Conservation (phyloP, 495 filamentous ascomycete genomes). For the Neurospora sp. region DNA sequence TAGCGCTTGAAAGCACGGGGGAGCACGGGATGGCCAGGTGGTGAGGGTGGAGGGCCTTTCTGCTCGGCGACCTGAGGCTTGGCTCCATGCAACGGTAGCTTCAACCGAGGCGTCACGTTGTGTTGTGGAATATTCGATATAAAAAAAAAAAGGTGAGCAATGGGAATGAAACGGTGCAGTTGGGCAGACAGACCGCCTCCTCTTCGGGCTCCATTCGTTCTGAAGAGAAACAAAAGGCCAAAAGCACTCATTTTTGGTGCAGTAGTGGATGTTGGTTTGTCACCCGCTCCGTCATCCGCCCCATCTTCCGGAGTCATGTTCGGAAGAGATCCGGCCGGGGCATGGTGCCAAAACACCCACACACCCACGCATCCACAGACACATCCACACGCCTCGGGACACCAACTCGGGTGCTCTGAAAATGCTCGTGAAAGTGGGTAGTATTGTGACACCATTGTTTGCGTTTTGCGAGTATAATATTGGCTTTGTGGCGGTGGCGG, state of each 20-base stretch:
- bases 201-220: not conserved
- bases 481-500: not conserved
- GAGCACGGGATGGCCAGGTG: not conserved
- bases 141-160: not conserved
- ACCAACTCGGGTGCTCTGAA: not conserved
- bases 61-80: not conserved
- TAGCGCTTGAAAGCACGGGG: not conserved
- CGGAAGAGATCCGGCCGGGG: not conserved
- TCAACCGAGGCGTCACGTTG: not conserved
- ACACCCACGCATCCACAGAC: not conserved
- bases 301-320: not conserved
- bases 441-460: not conserved
- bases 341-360: not conserved
- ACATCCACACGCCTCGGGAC: not conserved
- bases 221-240: not conserved
- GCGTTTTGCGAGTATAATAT: not conserved
- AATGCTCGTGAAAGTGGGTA: not conserved
- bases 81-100: not conserved
- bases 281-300: not conserved
- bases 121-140: not conserved
- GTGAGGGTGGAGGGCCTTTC: not conserved
- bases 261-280: not conserved
- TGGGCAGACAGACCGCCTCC: not conserved
- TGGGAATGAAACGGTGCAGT: not conserved
- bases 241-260: not conserved